Conservation (phyloP, 805 yeast species). For the Clavispora santaluciae region DNA sequence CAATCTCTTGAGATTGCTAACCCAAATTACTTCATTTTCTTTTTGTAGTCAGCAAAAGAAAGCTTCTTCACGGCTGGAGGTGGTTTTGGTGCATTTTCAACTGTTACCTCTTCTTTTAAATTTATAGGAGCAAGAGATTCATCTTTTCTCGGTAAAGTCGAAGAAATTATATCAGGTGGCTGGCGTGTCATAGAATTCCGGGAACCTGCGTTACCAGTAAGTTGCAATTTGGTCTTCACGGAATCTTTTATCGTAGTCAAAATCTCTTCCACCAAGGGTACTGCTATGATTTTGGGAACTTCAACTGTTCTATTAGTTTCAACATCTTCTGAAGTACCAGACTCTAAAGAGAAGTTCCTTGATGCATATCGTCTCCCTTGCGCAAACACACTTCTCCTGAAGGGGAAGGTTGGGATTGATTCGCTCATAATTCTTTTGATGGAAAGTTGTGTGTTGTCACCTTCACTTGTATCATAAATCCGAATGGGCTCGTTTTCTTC, state of each 20-base stretch:
- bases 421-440: not conserved
- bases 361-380: conserved; percentile 6
- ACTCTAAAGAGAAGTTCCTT: conserved; percentile 1
- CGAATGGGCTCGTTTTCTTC: not conserved
- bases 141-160: not conserved
- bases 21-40: conserved; percentile 37
- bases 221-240: conserved; percentile 19
- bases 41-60: conserved; percentile 72
- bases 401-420: conserved; percentile 16
- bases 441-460: conserved; percentile 1
- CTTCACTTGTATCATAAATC: not conserved
- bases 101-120: conserved; percentile 1
- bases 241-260: conserved; percentile 11
- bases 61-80: conserved; percentile 45
- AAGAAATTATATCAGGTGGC: not conserved
- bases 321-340: conserved; percentile 1
- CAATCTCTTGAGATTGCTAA: not conserved
- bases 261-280: conserved; percentile 12
- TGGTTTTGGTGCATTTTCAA: conserved; percentile 7
- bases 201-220: conserved; percentile 2
- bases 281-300: conserved; percentile 6
- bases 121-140: conserved; percentile 7
- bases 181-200: conserved; percentile 4
- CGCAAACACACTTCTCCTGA: conserved; percentile 20
- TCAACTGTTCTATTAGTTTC: not conserved